Base-by-base conservation (phyloP, 73 alveolate species). In the Diophrys appendiculata region DNA sequence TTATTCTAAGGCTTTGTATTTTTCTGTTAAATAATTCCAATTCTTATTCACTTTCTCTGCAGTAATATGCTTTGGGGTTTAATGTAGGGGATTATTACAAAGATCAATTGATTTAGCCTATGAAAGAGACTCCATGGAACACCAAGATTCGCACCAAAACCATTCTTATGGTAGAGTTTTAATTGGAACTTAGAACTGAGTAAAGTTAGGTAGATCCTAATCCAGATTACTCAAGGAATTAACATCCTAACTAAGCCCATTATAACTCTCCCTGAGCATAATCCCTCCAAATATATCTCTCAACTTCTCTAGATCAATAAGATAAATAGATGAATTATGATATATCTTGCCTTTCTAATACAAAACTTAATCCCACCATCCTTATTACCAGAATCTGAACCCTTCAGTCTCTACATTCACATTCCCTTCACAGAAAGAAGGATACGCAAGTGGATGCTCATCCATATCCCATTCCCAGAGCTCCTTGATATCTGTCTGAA, bases 121-220 rank as follows among this genome's bases (percentile, higher is more conserved):
- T 33, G 11, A 0, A 56, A 69, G 52, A 73, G 83, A 53, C 70
- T 77, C 91, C 81, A 55, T 68, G 26, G 89, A 78, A 31, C 95
- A 88, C 95, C 95, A 88, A 67, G 89, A 74, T 55, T 87, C 92
- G 29, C 95, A 88, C 92, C 92, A 88, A 29, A 88, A 81, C 95
- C 95, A 88, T 55, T 88, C 95, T 24, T 22, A 69, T 31, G 65
- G 90, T 53, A 88, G 81, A 1, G 78, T 65, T 73, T 77, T 52
- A 54, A 83, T 88, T 0, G 90, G 87, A 64, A 84, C 73, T 33
- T 60, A 77, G 33, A 55, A 65, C 80, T 88, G 90, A 35, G 92
- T 84, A 32, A 60, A 88, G 84, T 88, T 88, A 56, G 95, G 95
- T 33, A 88, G 64, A 80, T 88, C 95, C 82, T 88, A 90, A 60